Conservation (phyloP, 2,329 filamentous ascomycete genomes). For the Microcyclosporella mali region DNA sequence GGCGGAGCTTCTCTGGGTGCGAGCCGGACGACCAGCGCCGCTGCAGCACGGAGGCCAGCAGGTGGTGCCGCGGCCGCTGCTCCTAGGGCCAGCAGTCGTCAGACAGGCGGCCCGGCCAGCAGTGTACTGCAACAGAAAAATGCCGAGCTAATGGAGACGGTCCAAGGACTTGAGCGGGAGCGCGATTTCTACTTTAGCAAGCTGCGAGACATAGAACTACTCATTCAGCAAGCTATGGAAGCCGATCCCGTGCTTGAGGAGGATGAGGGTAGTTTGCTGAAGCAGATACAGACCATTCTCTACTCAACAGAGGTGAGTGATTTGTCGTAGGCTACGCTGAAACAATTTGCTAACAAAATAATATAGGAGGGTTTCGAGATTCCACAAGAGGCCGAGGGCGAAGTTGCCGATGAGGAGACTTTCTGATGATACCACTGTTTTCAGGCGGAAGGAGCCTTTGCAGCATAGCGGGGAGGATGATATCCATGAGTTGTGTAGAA, state of each 20-base stretch:
- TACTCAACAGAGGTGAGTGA: conserved; percentile 79
- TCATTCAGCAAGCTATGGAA: conserved; percentile 89
- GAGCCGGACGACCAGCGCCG: conserved; percentile 30
- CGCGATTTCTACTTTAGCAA: conserved; percentile 99
- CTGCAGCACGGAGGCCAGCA: conserved; percentile 31
- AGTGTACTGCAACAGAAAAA: conserved; percentile 80
- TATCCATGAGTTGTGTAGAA: not conserved
- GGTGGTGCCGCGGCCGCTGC: conserved; percentile 50
- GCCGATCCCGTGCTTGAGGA: conserved; percentile 89
- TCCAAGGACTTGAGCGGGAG: conserved; percentile 90
- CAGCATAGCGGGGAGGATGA: conserved; percentile 3
- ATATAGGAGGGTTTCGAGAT: conserved; percentile 66
- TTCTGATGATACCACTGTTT: conserved; percentile 14
- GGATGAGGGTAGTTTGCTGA: conserved; percentile 84
- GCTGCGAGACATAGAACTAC: conserved; percentile 88
- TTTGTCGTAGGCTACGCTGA: not conserved
- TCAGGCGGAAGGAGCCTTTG: conserved; percentile 2
- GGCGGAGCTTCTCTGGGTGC: conserved; percentile 33
- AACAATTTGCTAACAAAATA: conserved; percentile 4
- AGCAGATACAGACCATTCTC: conserved; percentile 92
- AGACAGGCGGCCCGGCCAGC: conserved; percentile 49
- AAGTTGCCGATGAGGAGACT: conserved; percentile 64
- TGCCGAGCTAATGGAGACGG: conserved; percentile 83
- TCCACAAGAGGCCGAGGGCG: conserved; percentile 65
- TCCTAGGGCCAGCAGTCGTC: conserved; percentile 40